Evolutionary conservation across 305 asterid species (phyloP).

Genomic region (Rubia occidens): DNA sequence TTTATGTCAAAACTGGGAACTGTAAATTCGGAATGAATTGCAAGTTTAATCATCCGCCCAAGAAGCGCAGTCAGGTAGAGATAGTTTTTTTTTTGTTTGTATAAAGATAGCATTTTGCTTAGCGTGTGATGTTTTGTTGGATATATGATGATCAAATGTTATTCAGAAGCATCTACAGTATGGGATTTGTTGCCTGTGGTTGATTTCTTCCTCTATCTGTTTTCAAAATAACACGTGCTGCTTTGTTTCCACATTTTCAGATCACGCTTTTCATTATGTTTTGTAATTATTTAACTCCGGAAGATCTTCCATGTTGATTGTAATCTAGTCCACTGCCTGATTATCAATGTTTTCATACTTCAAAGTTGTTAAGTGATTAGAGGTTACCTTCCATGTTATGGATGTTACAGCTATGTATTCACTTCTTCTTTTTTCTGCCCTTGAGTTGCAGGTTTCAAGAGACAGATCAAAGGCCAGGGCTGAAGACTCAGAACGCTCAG

Average conservation of each 20-base stretch:
- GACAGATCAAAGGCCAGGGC: conserved; percentile 27
- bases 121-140: neutral
- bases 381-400: neutral
- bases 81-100: neutral
- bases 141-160: neutral
- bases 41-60: conserved; percentile 88
- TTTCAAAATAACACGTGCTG: neutral
- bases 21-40: conserved; percentile 80
- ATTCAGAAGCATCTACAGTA: neutral
- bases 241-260: neutral
- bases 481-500: conserved; percentile 29
- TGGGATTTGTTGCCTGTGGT: neutral
- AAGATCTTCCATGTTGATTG: neutral
- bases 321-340: neutral
- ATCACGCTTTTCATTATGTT: neutral
- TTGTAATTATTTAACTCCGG: neutral
- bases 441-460: conserved; percentile 25
- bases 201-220: neutral
- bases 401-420: neutral
- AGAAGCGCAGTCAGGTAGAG: conserved; percentile 52
- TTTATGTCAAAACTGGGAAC: conserved; percentile 60
- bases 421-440: neutral
- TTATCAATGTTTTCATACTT: neutral
- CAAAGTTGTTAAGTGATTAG: neutral
- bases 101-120: neutral